These are phyloP conservation scores for Nyssa sinensis DNA, from an alignment of 148 eudicot species.

Conservation along the genomic window DNA sequence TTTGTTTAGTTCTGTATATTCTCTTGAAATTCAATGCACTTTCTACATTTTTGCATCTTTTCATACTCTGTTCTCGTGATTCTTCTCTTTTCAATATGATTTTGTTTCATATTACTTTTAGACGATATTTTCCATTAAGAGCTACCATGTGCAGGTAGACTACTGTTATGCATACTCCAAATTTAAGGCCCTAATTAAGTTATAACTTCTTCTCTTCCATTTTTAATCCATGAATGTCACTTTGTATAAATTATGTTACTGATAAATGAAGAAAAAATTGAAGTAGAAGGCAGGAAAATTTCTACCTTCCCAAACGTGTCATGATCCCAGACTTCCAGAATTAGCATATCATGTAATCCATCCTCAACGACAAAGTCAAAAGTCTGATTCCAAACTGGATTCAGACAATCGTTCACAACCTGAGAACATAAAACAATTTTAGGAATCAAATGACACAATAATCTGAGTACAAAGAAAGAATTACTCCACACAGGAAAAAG, in stretches of 20 bases:
- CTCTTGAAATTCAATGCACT: too few species aligned
- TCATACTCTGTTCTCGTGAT: too few species aligned
- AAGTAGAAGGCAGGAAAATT: not conserved
- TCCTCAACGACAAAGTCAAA: slow-evolving; percentile 96
- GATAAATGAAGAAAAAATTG: not conserved
- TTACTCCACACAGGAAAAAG: not conserved
- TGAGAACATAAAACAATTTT: slow-evolving; percentile 23
- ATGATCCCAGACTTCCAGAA: slow-evolving; percentile 88
- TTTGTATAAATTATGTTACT: not conserved
- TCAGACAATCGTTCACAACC: slow-evolving; percentile 87
- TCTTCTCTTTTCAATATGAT: too few species aligned
- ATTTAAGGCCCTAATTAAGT: not conserved
- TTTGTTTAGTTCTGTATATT: too few species aligned
- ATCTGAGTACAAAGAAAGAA: not conserved
- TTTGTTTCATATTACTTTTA: too few species aligned
- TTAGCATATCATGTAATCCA: slow-evolving; percentile 92
- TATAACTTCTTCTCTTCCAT: not conserved
- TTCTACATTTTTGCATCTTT: too few species aligned
- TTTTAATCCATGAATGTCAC: not conserved
- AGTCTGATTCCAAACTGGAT: slow-evolving; percentile 98
- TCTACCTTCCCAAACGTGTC: slow-evolving; percentile 96
- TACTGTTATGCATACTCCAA: not conserved
- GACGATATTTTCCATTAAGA: too few species aligned
- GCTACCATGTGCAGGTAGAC: too few species aligned
- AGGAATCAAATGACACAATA: slow-evolving; percentile 3